Evolutionary conservation across 2,329 filamentous ascomycete genomes (phyloP), one percentile per base, ranked within the genome.

Genomic region (Colletotrichum acutatum): DNA sequence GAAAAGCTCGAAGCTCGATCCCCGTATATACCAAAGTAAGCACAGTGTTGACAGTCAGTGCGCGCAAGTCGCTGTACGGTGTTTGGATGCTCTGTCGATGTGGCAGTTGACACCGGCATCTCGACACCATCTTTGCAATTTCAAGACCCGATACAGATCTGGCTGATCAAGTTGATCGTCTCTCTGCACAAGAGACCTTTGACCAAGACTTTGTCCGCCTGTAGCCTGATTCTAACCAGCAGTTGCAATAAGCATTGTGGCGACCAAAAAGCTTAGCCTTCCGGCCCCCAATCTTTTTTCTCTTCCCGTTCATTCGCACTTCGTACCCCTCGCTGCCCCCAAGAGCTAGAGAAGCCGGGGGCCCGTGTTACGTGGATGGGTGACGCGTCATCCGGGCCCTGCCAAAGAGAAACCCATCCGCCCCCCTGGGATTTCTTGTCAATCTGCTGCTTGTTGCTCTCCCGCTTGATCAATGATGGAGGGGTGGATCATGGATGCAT

Each of bases 191-290:
- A 22, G 53, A 65, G 8, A 19, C 32, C 28, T 14, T 14, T 19
- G 26, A 54, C 19, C 5, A 19, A 37, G 14, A 63, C n/a, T 22
- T 34, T 28, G 12, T 22, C 24, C n/a, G 22, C 12, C 24, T n/a
- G n/a, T 60, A 71, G 71, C 71, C 71, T 73, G 71, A 42, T 73
- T 62, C 34, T 71, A 22, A n/a, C 19, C 24, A 66, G 71, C 61
- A 49, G 67, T 73, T 30, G 9, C 28, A 71, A 71, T 62, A 73
- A 73, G 71, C 71, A 71, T 66, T 71, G 46, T 66, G 66, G 34
- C 46, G 49, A 56, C 26, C 12, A 57, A 61, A 53, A 71, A 71
- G 61, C 66, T 71, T 66, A 57, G 67, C 66, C 34, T 71, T 52
- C 19, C 19, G 70, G 54, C 66, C 66, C 66, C 60, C 70, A 70